These are phyloP conservation scores for Mollisiaceae sp. DNA, from an alignment of 2,329 filamentous ascomycete species.

Conservation along the genomic window DNA sequence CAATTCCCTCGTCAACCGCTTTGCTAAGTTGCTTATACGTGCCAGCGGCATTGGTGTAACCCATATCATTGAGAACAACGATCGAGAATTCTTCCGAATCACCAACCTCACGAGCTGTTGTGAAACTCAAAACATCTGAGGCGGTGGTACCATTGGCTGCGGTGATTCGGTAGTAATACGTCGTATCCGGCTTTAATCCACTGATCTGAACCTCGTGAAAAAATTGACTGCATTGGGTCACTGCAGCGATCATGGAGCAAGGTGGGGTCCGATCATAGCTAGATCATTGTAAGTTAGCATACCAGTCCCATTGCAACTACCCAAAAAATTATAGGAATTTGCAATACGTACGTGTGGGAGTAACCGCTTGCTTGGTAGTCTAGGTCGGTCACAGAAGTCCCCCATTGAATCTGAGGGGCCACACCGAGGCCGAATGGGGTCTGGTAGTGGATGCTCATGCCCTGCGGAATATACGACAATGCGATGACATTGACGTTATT, in stretches of 20 bases:
- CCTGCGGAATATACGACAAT: slow-evolving; percentile 52
- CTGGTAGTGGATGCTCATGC: slow-evolving; percentile 59
- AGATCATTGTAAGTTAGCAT: slow-evolving; percentile 8
- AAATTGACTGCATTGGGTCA: slow-evolving; percentile 57
- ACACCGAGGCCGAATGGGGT: slow-evolving; percentile 57
- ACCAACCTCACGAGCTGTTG: slow-evolving; percentile 51
- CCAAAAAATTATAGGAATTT: background rate
- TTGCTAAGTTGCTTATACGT: slow-evolving; percentile 51
- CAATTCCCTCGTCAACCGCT: slow-evolving; percentile 50
- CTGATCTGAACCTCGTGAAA: slow-evolving; percentile 56
- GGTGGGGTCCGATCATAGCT: slow-evolving; percentile 57
- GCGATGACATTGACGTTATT: slow-evolving; percentile 60
- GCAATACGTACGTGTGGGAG: slow-evolving; percentile 47
- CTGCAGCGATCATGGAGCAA: slow-evolving; percentile 49
- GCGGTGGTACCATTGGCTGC: slow-evolving; percentile 55
- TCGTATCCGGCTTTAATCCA: slow-evolving; percentile 49
- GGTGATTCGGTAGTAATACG: slow-evolving; percentile 57
- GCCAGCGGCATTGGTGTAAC: slow-evolving; percentile 56
- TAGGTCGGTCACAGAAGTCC: slow-evolving; percentile 44
- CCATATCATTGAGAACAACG: slow-evolving; percentile 58
- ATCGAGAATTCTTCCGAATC: slow-evolving; percentile 49
- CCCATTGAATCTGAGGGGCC: slow-evolving; percentile 52
- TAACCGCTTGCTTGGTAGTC: slow-evolving; percentile 45
- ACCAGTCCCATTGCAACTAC: background rate
- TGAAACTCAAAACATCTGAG: slow-evolving; percentile 53